Base-by-base conservation (phyloP, 176 grass and related monocot genomes). In the Rhynchospora breviuscula region DNA sequence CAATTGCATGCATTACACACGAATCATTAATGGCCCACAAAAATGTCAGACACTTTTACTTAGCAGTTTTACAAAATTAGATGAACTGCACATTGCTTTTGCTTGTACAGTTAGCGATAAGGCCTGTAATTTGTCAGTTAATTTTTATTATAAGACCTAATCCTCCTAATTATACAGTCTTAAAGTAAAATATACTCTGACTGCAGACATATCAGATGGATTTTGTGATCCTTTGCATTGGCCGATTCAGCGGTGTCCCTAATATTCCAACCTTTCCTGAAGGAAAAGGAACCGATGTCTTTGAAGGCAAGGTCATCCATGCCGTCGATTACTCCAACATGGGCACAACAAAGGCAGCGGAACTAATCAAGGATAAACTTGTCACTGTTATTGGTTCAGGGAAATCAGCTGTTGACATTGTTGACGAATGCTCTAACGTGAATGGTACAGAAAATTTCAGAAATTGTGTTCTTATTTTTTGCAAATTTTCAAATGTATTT, bases 151-250 rank as follows among this genome's bases (percentile, higher is more conserved):
- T 40, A 40, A 40, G 35, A 40, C 35, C 35, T 40, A 40, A 26
- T 76, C 5, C 66, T 44, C 14, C 29, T 26, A 44, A 44, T 43
- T 33, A 29, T 7, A 53, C 10, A 40, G 35, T 40, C 7, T 53
- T 11, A 44, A 29, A 35, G 3, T 12, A 56, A 17, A 47, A 77
- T 40, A 40, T 54, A 74, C 19, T 63, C 14, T 58, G 56, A 81
- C 3, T 12, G 2, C 67, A 94, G 89, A 81, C 31, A 11, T 87
- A 87, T 49, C 67, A 87, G 43, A 90, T 92, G 59, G 94, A 97
- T 15, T 94, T 97, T 83, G 52, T 97, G 69, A 87, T 94, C 47
- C 86, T 97, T 1, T 94, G 92, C 87, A 47, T 97, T 62, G 94
- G 94, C 53, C 84, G 90, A 26, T 97, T 94, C 88, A 94, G 94